Conservation (phyloP, 2,329 filamentous ascomycete species). For the Nigrospora osmanthi region DNA sequence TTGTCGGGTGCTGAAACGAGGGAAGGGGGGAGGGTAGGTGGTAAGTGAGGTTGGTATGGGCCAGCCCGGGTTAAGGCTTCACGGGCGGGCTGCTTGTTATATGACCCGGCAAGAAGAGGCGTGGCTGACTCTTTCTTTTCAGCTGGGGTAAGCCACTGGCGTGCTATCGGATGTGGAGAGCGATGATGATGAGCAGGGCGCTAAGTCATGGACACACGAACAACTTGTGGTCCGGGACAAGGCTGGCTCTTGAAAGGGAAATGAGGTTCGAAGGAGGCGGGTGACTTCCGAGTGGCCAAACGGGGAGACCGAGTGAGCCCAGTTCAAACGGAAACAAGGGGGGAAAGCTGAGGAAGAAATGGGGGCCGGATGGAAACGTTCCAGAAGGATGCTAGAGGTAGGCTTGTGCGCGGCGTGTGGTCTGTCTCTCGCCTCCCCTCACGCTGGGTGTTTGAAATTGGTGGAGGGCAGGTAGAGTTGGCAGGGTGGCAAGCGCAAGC, state of each 20-base stretch:
- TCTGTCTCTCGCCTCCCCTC: neutral
- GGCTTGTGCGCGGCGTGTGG: no score
- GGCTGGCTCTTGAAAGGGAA: conserved; percentile 5
- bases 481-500: no score
- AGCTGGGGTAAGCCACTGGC: conserved; percentile 14
- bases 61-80: neutral
- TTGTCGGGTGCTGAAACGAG: neutral
- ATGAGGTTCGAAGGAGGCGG: conserved; percentile 2
- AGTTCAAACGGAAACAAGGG: neutral
- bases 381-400: neutral
- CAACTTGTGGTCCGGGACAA: conserved; percentile 8
- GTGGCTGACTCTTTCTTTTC: conserved; percentile 10
- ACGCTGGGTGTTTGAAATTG: neutral
- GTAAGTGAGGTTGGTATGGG: neutral
- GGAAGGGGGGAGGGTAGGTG: neutral
- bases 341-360: neutral
- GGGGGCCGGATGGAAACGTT: neutral
- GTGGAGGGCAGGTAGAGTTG: no score
- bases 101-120: conserved; percentile 7
- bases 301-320: neutral
- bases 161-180: conserved; percentile 4
- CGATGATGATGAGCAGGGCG: conserved; percentile 7
- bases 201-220: conserved; percentile 8
- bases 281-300: conserved; percentile 2
- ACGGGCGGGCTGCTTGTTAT: conserved; percentile 1